Conservation (phyloP, 805 yeast species). For the Barnettozyma californica region DNA sequence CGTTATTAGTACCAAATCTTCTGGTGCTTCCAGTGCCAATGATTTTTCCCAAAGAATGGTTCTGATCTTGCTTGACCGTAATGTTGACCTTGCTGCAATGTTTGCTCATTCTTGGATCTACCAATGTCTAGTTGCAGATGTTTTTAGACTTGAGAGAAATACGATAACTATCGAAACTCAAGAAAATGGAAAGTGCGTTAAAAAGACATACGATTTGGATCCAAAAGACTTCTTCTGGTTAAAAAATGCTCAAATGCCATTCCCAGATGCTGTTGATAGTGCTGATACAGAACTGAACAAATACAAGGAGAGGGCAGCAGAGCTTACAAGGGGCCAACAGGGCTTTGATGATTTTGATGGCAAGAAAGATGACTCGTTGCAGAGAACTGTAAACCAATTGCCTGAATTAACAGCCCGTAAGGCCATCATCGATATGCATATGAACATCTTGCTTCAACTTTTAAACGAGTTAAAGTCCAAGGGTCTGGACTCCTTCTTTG, state of each 20-base stretch:
- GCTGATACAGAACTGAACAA: slow-evolving; percentile 77
- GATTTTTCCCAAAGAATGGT: slow-evolving; percentile 58
- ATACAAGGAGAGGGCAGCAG: slow-evolving; percentile 85
- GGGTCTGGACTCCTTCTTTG: slow-evolving; percentile 84
- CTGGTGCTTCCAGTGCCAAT: slow-evolving; percentile 12
- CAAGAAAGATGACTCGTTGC: slow-evolving; percentile 49
- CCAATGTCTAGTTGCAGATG: slow-evolving; percentile 93
- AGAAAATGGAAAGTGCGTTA: slow-evolving; percentile 33
- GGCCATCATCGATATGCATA: slow-evolving; percentile 88
- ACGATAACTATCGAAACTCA: slow-evolving; percentile 59
- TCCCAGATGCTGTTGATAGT: slow-evolving; percentile 98
- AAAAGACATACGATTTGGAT: slow-evolving; percentile 77
- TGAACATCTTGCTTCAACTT: slow-evolving; percentile 85
- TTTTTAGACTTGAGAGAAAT: slow-evolving; percentile 75
- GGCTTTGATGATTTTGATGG: slow-evolving; percentile 73
- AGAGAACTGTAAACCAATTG: slow-evolving; percentile 82
- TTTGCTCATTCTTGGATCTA: slow-evolving; percentile 97
- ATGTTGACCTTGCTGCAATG: slow-evolving; percentile 88
- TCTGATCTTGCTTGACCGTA: slow-evolving; percentile 78
- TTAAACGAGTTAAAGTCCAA: slow-evolving; percentile 82
- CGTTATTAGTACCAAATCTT: slow-evolving; percentile 54
- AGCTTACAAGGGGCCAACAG: slow-evolving; percentile 69
- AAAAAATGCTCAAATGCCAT: slow-evolving; percentile 78
- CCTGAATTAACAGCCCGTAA: slow-evolving; percentile 92
- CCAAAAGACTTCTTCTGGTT: slow-evolving; percentile 93